A percentile compares a stretch with the other conserved stretches of the same genome.
Conservation (phyloP, 768 basidiomycete genomes). For the Agaricus subrufescens region DNA sequence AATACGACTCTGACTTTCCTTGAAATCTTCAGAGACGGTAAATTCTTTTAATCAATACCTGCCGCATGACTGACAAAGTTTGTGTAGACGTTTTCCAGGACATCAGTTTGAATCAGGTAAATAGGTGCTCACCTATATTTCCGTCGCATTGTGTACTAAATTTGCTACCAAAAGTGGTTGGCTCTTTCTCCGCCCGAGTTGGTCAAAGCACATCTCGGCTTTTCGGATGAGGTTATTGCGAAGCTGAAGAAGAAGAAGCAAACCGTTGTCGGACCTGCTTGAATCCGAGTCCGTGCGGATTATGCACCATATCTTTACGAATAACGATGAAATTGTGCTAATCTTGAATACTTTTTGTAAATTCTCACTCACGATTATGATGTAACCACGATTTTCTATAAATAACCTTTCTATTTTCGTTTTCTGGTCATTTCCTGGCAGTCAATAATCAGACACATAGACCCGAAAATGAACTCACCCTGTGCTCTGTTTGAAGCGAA, state of each 20-base stretch:
- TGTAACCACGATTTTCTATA: slow-evolving; percentile 3
- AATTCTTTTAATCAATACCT: background rate
- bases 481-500: too few species aligned
- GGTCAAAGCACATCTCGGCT: slow-evolving; percentile 35
- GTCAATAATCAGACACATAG: background rate
- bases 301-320: background rate
- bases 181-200: slow-evolving; percentile 36
- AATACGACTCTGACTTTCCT: slow-evolving; percentile 43
- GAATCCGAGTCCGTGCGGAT: background rate
- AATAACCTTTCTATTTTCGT: slow-evolving; percentile 9
- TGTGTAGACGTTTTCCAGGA: slow-evolving; percentile 14
- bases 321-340: too few species aligned
- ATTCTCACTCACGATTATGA: background rate
- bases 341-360: too few species aligned
- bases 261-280: slow-evolving; percentile 25
- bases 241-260: slow-evolving; percentile 34
- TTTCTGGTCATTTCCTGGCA: background rate
- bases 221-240: slow-evolving; percentile 29
- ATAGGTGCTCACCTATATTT: background rate
- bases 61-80: background rate
- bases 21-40: slow-evolving; percentile 37
- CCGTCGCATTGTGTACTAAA: background rate
- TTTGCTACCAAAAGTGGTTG: slow-evolving; percentile 27
- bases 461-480: background rate
- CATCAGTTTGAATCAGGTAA: slow-evolving; percentile 14